These are phyloP conservation scores for Starmera quercuum DNA, from an alignment of 805 yeast genomes.

Conservation along the genomic window DNA sequence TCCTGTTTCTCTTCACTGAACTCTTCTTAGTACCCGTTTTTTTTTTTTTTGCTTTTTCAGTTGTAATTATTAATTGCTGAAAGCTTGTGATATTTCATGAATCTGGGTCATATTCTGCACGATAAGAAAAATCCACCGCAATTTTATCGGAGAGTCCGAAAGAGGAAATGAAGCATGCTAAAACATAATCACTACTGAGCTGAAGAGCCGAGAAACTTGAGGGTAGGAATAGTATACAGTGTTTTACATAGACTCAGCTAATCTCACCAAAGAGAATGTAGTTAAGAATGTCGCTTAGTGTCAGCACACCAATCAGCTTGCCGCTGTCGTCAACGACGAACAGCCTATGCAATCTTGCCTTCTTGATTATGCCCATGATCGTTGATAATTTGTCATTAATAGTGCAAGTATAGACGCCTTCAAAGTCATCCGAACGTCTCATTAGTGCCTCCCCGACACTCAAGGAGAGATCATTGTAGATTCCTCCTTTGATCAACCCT, in stretches of 20 bases:
- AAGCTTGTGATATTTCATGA: too few relatives aligned
- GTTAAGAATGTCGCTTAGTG: conserved; percentile 83
- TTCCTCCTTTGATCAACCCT: conserved; percentile 88
- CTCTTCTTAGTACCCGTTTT: too few relatives aligned
- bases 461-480: conserved; percentile 81
- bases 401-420: conserved; percentile 96
- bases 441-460: conserved; percentile 94
- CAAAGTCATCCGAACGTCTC: conserved; percentile 92
- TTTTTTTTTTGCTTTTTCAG: too few relatives aligned
- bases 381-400: conserved; percentile 78
- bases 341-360: conserved; percentile 84
- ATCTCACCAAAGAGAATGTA: conserved; percentile 64
- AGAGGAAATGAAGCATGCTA: too few relatives aligned
- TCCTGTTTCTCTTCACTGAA: too few relatives aligned
- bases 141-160: too few relatives aligned
- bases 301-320: conserved; percentile 71
- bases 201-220: background rate
- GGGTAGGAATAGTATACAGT: background rate
- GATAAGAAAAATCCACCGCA: too few relatives aligned
- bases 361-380: conserved; percentile 86
- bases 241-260: background rate
- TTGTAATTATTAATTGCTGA: too few relatives aligned
- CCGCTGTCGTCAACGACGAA: conserved; percentile 87
- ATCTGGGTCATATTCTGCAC: too few relatives aligned
- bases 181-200: background rate